Conservation (phyloP, 2,329 filamentous ascomycete species). For the Teratosphaeria nubilosa region DNA sequence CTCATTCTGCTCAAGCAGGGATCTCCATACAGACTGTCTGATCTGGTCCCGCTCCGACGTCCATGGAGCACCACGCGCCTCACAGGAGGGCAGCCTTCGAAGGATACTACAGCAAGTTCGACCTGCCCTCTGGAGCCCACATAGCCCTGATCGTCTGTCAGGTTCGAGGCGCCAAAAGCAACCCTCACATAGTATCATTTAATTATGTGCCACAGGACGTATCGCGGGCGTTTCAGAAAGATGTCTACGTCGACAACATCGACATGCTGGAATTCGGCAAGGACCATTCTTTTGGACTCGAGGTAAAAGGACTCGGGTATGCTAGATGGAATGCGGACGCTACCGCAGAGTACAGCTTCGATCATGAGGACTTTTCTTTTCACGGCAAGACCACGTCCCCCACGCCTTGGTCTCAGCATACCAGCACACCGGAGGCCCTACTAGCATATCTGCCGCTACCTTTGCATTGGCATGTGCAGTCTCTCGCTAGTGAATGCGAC, state of each 20-base stretch:
- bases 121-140: constrained; percentile 35
- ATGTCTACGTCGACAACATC: constrained; percentile 35
- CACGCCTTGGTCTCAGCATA: constrained; percentile 29
- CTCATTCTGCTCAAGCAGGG: background rate
- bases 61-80: constrained; percentile 33
- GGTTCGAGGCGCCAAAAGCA: constrained; percentile 32
- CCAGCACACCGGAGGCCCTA: constrained; percentile 35
- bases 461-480: constrained; percentile 44
- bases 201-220: constrained; percentile 35
- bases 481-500: constrained; percentile 30
- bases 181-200: constrained; percentile 38
- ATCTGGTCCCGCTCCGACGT: too few species aligned
- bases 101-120: constrained; percentile 43
- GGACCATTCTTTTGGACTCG: constrained; percentile 31
- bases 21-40: background rate
- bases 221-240: constrained; percentile 29
- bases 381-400: constrained; percentile 29
- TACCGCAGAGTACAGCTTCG: constrained; percentile 28
- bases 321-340: constrained; percentile 28
- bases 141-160: constrained; percentile 39
- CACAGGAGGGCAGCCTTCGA: constrained; percentile 36
- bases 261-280: constrained; percentile 21
- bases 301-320: constrained; percentile 30
- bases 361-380: constrained; percentile 29
- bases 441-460: constrained; percentile 39